A percentile compares a stretch with the other conserved stretches of the same genome.
phyloP scores from a whole-genome alignment of 2,329 filamentous ascomycete species.

The Alternaria triticina region DNA sequence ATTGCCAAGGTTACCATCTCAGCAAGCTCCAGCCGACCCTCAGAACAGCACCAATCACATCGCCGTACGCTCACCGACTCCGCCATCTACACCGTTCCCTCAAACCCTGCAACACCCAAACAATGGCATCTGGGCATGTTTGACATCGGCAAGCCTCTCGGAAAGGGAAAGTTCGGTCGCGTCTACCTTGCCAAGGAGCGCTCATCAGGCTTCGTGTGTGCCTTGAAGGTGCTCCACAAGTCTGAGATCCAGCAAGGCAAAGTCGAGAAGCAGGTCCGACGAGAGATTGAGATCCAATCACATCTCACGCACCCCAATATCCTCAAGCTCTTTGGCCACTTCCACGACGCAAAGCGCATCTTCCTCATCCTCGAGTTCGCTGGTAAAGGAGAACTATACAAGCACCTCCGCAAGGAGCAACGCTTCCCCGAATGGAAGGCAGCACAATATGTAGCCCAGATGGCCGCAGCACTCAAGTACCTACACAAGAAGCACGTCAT shows the following conservation, averaged over 20 bases:
- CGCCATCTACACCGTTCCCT: slow-evolving; percentile 50
- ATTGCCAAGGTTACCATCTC: slow-evolving; percentile 71
- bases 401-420: slow-evolving; percentile 78
- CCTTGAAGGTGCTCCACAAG: slow-evolving; percentile 86
- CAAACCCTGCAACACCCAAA: slow-evolving; percentile 39
- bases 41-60: slow-evolving; percentile 47
- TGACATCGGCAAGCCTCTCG: slow-evolving; percentile 84
- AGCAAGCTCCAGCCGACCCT: slow-evolving; percentile 56
- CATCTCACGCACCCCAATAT: slow-evolving; percentile 88
- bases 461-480: slow-evolving; percentile 88
- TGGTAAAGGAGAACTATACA: slow-evolving; percentile 85
- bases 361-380: slow-evolving; percentile 89
- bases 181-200: slow-evolving; percentile 86
- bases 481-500: slow-evolving; percentile 97
- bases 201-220: slow-evolving; percentile 80
- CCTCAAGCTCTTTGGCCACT: slow-evolving; percentile 82
- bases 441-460: slow-evolving; percentile 86
- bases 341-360: slow-evolving; percentile 86
- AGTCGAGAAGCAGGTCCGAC: slow-evolving; percentile 85
- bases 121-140: slow-evolving; percentile 92
- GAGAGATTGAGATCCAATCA: slow-evolving; percentile 89
- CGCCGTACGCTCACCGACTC: slow-evolving; percentile 56
- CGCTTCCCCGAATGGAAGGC: slow-evolving; percentile 86
- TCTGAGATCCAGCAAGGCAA: slow-evolving; percentile 78
- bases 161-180: slow-evolving; percentile 86